Evolutionary conservation across 1,139 yeast species (phyloP).

Genomic region (Suhomyces guaymorum): DNA sequence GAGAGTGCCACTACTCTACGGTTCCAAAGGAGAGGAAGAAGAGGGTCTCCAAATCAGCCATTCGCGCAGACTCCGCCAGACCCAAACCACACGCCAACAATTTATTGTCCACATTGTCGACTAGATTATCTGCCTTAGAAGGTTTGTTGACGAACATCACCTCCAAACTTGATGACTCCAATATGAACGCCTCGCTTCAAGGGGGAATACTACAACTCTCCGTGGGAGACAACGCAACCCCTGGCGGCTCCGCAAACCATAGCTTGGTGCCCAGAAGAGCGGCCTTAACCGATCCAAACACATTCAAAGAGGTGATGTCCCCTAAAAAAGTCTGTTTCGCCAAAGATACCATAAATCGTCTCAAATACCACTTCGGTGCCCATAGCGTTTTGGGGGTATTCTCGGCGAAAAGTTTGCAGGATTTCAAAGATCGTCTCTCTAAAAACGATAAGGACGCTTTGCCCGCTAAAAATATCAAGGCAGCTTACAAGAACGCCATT

Average conservation of each 20-base stretch:
- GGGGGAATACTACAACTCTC: not conserved
- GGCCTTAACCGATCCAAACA: constrained; percentile 3
- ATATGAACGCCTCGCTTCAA: too few relatives aligned
- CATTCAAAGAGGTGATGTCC: constrained; percentile 4
- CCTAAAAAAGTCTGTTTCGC: constrained; percentile 4
- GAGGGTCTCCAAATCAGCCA: constrained; percentile 12
- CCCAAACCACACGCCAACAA: not conserved
- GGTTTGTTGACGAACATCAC: constrained; percentile 12
- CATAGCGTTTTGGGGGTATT: constrained; percentile 14
- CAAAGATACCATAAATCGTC: constrained; percentile 1
- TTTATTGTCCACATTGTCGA: constrained; percentile 11
- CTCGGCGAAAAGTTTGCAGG: constrained; percentile 12
- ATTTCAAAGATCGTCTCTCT: constrained; percentile 8
- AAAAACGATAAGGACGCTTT: constrained; percentile 4
- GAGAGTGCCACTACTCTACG: constrained; percentile 19
- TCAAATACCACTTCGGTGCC: constrained; percentile 12
- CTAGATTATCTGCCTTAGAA: constrained; percentile 17
- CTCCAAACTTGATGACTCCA: constrained; percentile 8
- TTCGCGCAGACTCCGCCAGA: constrained; percentile 2
- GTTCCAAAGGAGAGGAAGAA: constrained; percentile 20
- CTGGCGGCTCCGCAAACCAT: not conserved
- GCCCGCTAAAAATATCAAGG: constrained; percentile 13
- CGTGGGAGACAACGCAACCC: too few relatives aligned
- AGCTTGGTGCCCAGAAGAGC: constrained; percentile 2
- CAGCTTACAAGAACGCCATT: constrained; percentile 11